phyloP scores from a whole-genome alignment of 202 grass and related monocot genomes.

The Brachypodium distachyon region DNA sequence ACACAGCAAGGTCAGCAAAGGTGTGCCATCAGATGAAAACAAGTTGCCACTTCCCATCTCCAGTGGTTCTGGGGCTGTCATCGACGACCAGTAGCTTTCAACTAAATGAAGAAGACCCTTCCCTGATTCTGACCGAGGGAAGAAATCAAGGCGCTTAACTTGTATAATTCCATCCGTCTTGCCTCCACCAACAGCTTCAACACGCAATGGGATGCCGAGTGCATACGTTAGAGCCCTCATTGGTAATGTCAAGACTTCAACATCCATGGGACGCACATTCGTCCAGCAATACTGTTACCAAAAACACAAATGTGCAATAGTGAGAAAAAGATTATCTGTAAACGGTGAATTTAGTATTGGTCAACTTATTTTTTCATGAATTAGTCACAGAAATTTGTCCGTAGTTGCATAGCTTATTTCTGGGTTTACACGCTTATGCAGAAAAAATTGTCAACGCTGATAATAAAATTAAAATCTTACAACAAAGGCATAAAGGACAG shows the following conservation, averaged over 20 bases:
- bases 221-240: slow-evolving; percentile 5
- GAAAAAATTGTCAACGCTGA: not conserved
- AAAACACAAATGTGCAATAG: not conserved
- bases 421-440: not conserved
- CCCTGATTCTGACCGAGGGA: not conserved
- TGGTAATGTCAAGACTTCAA: not conserved
- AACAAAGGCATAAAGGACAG: not conserved
- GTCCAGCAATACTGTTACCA: slow-evolving; percentile 9
- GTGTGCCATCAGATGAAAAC: not conserved
- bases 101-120: not conserved
- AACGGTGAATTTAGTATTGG: not conserved
- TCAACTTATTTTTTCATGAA: too few species aligned
- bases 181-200: not conserved
- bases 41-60: not conserved
- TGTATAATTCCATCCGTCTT: not conserved
- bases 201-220: slow-evolving; percentile 17
- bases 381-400: not conserved
- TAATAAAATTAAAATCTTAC: not conserved
- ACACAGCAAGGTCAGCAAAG: not conserved
- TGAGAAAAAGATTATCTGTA: not conserved
- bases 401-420: too few species aligned
- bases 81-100: not conserved
- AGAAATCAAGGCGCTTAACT: not conserved
- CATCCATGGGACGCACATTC: not conserved
- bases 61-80: not conserved